Evolutionary conservation across 2,329 filamentous ascomycete species (phyloP).

Genomic region (Botrytis pseudocinerea): DNA sequence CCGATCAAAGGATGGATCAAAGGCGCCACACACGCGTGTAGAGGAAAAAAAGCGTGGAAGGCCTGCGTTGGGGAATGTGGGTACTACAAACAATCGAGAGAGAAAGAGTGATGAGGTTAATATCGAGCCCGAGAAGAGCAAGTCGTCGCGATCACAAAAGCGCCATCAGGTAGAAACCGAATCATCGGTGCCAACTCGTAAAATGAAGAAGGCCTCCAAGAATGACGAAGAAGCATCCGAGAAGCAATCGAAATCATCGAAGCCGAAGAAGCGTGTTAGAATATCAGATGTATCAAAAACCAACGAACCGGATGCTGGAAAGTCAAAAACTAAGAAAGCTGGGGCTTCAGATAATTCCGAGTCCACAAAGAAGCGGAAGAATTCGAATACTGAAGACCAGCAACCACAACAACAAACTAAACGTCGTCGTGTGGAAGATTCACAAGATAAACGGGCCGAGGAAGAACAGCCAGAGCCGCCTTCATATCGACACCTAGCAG

Average conservation of each 20-base stretch:
- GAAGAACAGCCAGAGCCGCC: conserved; percentile 24
- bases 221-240: not conserved
- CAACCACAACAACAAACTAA: conserved; percentile 20
- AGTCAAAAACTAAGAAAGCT: conserved; percentile 1
- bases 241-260: not conserved
- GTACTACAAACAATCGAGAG: not conserved
- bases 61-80: not conserved
- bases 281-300: conserved; percentile 17
- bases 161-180: not conserved
- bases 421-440: conserved; percentile 23
- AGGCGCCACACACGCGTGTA: not conserved
- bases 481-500: conserved; percentile 52
- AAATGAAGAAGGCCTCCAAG: not conserved
- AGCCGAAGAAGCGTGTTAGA: conserved; percentile 18
- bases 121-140: not conserved
- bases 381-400: conserved; percentile 2
- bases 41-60: not conserved
- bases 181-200: not conserved
- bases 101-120: not conserved
- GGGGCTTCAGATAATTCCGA: not conserved
- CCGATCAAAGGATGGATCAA: not conserved
- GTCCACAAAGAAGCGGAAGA: conserved; percentile 17
- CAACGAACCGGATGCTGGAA: not conserved
- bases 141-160: conserved; percentile 12
- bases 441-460: conserved; percentile 11